A percentile compares a stretch with the other conserved stretches of the same genome.
These are phyloP conservation scores for Nadsonia starkeyi-henricii DNA, from an alignment of 1,139 yeast species.

Conservation along the genomic window DNA sequence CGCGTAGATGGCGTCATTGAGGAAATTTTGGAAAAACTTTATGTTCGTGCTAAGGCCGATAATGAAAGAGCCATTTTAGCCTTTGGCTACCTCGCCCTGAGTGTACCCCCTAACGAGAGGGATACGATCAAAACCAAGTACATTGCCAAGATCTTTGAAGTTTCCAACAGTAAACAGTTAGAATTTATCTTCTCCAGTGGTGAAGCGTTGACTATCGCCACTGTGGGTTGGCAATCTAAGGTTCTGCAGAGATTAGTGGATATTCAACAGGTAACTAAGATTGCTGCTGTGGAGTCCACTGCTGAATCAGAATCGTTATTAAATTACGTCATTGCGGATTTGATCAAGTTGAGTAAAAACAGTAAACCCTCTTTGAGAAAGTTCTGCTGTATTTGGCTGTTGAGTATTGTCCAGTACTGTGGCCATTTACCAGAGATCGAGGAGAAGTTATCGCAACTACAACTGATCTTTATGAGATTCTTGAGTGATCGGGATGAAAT, in stretches of 20 bases:
- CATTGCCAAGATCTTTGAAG: constrained; percentile 38
- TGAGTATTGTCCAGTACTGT: constrained; percentile 67
- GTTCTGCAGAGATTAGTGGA: constrained; percentile 40
- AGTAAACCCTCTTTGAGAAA: constrained; percentile 64
- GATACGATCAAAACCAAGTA: not conserved
- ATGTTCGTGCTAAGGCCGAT: constrained; percentile 36
- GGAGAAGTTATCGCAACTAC: constrained; percentile 41
- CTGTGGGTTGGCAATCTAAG: constrained; percentile 66
- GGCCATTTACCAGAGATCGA: constrained; percentile 34
- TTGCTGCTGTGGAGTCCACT: constrained; percentile 6
- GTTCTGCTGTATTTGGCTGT: constrained; percentile 76
- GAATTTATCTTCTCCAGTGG: constrained; percentile 72
- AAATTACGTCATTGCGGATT: constrained; percentile 28
- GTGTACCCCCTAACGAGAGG: constrained; percentile 15
- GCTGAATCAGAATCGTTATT: constrained; percentile 8
- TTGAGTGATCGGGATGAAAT: constrained; percentile 70
- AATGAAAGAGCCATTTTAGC: constrained; percentile 50
- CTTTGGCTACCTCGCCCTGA: constrained; percentile 41
- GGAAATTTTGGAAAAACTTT: constrained; percentile 17
- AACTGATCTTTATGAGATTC: constrained; percentile 56
- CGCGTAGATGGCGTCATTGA: constrained; percentile 19
- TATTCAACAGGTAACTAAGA: constrained; percentile 20
- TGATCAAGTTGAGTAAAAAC: constrained; percentile 40
- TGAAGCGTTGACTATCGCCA: constrained; percentile 61
- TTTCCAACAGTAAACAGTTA: constrained; percentile 55